A percentile compares a stretch with the other conserved stretches of the same genome.
Conservation (phyloP, 2,329 filamentous ascomycete genomes). For the Ophiostoma piceae region DNA sequence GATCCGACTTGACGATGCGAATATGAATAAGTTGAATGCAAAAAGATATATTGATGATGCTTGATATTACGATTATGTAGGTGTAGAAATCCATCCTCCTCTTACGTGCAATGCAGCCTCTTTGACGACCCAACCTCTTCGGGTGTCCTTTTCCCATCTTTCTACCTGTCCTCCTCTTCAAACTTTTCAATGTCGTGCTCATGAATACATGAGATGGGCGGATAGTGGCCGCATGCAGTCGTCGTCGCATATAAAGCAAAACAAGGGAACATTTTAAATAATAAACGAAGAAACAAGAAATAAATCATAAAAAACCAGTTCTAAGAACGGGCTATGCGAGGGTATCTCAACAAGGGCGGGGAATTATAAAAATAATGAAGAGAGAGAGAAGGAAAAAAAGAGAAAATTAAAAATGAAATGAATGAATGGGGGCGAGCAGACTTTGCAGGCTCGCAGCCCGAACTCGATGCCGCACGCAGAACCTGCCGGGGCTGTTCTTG, state of each 20-base stretch:
- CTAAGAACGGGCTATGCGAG: background rate
- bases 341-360: background rate
- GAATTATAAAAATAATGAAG: background rate
- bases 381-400: background rate
- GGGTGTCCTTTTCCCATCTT: background rate
- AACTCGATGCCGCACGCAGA: background rate
- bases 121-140: slow-evolving; percentile 3
- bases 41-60: background rate
- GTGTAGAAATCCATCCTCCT: background rate
- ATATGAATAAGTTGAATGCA: background rate
- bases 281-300: background rate
- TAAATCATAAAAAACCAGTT: background rate
- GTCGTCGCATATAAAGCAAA: background rate
- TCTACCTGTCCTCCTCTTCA: background rate
- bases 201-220: background rate
- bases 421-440: background rate
- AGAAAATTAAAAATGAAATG: background rate
- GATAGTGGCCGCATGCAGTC: background rate
- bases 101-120: background rate
- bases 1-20: background rate
- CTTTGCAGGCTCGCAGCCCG: background rate
- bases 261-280: background rate
- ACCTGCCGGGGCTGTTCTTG: background rate
- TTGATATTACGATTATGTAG: background rate
- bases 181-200: background rate